These are phyloP conservation scores for Pichia sp. DNA, from an alignment of 1,139 yeast species.

Conservation along the genomic window DNA sequence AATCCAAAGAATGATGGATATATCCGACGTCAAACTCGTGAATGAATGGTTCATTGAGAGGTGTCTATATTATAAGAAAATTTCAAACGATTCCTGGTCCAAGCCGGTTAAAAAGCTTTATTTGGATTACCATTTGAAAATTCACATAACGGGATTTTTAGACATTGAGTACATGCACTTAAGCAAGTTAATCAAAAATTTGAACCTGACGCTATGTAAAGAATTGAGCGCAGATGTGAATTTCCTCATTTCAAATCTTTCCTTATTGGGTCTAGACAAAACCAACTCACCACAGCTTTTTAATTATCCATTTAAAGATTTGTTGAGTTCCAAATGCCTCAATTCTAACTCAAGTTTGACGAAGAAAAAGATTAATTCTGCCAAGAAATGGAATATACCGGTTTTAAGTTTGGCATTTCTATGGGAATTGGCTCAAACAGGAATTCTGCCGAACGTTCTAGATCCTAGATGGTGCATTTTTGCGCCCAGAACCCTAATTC, in stretches of 20 bases:
- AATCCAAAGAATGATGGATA: constrained; percentile 5
- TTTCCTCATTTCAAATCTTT: constrained; percentile 52
- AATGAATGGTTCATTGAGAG: constrained; percentile 90
- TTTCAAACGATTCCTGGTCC: constrained; percentile 67
- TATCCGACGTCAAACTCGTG: constrained; percentile 27
- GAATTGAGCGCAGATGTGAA: constrained; percentile 52
- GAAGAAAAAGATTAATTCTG: constrained; percentile 46
- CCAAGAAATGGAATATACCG: constrained; percentile 49
- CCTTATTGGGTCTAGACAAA: constrained; percentile 37
- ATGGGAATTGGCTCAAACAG: constrained; percentile 33
- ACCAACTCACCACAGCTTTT: constrained; percentile 35
- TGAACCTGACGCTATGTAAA: constrained; percentile 44
- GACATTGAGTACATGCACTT: constrained; percentile 79
- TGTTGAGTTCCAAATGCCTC: constrained; percentile 10
- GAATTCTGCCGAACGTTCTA: constrained; percentile 22
- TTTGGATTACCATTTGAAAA: constrained; percentile 30
- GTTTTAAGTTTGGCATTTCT: constrained; percentile 45
- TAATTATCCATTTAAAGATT: constrained; percentile 29
- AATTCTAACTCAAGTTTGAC: constrained; percentile 27
- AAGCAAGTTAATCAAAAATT: constrained; percentile 47
- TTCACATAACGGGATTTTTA: constrained; percentile 72
- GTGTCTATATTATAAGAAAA: constrained; percentile 50
- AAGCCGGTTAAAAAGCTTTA: constrained; percentile 39
- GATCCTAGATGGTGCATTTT: constrained; percentile 46
- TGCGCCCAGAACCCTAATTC: constrained; percentile 26